These are phyloP conservation scores for Ustilago bromivora DNA, from an alignment of 1,284 basidiomycete genomes.

Conservation along the genomic window DNA sequence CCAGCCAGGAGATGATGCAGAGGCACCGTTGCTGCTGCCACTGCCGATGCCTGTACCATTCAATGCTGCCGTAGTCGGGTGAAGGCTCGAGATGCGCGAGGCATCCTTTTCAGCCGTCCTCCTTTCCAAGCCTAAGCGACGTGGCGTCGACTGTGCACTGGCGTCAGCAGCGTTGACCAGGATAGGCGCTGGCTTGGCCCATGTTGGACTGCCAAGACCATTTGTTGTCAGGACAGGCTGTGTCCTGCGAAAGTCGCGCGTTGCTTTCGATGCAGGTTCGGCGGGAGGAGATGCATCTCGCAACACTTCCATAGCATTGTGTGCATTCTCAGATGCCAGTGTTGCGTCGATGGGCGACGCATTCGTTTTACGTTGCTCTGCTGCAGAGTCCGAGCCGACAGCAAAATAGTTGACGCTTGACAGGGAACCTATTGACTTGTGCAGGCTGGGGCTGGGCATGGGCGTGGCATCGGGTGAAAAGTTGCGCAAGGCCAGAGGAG, in stretches of 20 bases:
- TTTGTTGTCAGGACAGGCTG: constrained; percentile 2
- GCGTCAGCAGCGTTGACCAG: constrained; percentile 19
- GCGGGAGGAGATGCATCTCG: constrained; percentile 18
- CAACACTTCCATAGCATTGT: constrained; percentile 28
- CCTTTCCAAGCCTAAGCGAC: constrained; percentile 31
- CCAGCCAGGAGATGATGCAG: constrained; percentile 34
- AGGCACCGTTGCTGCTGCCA: background rate
- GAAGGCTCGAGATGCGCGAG: constrained; percentile 24
- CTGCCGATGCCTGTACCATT: background rate
- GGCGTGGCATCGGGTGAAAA: constrained; percentile 58
- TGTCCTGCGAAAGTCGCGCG: constrained; percentile 11
- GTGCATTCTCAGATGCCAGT: background rate
- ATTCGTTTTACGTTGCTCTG: background rate
- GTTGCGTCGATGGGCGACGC: background rate
- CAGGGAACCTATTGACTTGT: constrained; percentile 37
- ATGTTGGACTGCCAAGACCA: constrained; percentile 7
- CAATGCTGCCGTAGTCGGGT: background rate
- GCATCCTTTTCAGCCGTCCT: constrained; percentile 35
- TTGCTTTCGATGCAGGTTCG: background rate
- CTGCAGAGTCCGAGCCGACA: constrained; percentile 3
- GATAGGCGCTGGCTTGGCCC: constrained; percentile 6
- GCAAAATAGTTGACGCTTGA: constrained; percentile 49
- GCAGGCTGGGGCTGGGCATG: constrained; percentile 58
- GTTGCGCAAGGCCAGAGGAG: constrained; percentile 29
- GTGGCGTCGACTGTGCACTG: constrained; percentile 16